Evolutionary conservation across 1,139 yeast species (phyloP).

Genomic region (Scheffersomyces cryptocercus): DNA sequence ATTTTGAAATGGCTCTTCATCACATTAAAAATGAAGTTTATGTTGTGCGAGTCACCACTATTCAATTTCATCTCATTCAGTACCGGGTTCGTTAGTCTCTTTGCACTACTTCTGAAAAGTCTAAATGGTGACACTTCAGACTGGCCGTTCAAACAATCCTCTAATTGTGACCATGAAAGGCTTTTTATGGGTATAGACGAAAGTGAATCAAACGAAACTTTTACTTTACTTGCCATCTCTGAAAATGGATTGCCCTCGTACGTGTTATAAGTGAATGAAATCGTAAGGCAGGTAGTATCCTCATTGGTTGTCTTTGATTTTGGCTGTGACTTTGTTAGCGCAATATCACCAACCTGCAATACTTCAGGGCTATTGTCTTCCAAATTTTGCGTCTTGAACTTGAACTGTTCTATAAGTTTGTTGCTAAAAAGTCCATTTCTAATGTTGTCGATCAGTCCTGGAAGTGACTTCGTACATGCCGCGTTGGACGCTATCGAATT

Average conservation of each 20-base stretch:
- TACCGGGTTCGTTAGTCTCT: slow-evolving; percentile 4
- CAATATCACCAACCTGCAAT: slow-evolving; percentile 16
- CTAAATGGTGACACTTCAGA: slow-evolving; percentile 30
- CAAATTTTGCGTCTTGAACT: slow-evolving; percentile 14
- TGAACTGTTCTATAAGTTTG: slow-evolving; percentile 10
- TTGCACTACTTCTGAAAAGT: slow-evolving; percentile 21
- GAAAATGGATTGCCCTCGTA: slow-evolving; percentile 36
- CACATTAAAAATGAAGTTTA: slow-evolving; percentile 34
- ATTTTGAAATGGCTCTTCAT: slow-evolving; percentile 33
- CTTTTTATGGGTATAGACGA: slow-evolving; percentile 22
- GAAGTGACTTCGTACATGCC: slow-evolving; percentile 9
- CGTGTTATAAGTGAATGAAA: slow-evolving; percentile 35
- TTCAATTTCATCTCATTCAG: slow-evolving; percentile 9
- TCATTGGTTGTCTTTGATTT: not conserved
- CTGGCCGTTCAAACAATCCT: slow-evolving; percentile 30
- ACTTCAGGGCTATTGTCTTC: slow-evolving; percentile 6
- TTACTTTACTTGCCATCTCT: slow-evolving; percentile 23
- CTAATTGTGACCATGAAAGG: slow-evolving; percentile 20
- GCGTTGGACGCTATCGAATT: slow-evolving; percentile 14
- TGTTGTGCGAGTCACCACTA: slow-evolving; percentile 31
- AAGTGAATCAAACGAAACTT: slow-evolving; percentile 32
- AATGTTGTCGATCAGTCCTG: slow-evolving; percentile 9
- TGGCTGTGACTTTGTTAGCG: not conserved
- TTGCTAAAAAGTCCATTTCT: slow-evolving; percentile 13
- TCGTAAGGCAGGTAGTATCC: slow-evolving; percentile 33